These are phyloP conservation scores for Pseudocercospora musae DNA, from an alignment of 2,329 filamentous ascomycete species.

Conservation along the genomic window DNA sequence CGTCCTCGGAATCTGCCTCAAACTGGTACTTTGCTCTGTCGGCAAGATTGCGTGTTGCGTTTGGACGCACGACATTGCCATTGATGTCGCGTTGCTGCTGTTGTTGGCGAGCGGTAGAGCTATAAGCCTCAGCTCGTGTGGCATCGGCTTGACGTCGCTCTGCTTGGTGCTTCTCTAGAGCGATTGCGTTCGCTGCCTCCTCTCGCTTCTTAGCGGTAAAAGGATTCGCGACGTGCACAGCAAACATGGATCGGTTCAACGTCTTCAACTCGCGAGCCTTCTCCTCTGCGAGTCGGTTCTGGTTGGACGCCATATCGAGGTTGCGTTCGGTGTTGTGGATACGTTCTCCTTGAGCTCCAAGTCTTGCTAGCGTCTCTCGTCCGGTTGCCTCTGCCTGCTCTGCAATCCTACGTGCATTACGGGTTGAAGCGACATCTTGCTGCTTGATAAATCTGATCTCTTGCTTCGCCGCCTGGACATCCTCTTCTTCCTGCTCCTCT, in stretches of 20 bases:
- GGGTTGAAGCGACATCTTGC: constrained; percentile 68
- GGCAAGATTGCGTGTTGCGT: constrained; percentile 51
- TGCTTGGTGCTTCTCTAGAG: constrained; percentile 62
- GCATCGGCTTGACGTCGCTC: constrained; percentile 57
- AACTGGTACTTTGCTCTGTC: constrained; percentile 73
- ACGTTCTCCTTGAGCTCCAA: constrained; percentile 75
- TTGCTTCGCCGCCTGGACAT: constrained; percentile 67
- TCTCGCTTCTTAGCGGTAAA: constrained; percentile 65
- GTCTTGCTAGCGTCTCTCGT: constrained; percentile 66
- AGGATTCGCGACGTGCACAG: constrained; percentile 45
- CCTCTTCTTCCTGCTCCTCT: constrained; percentile 73
- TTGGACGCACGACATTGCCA: constrained; percentile 49
- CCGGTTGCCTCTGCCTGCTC: constrained; percentile 69
- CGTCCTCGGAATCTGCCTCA: constrained; percentile 69
- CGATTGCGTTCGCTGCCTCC: constrained; percentile 60
- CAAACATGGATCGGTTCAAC: constrained; percentile 87
- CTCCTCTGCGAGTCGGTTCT: constrained; percentile 73
- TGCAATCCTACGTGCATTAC: constrained; percentile 66
- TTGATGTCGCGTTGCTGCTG: constrained; percentile 56
- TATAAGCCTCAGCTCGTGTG: constrained; percentile 54
- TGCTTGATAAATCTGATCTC: constrained; percentile 75
- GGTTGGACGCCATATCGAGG: constrained; percentile 69
- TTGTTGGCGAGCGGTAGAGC: constrained; percentile 57
- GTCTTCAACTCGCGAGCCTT: constrained; percentile 80
- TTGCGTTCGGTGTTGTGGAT: constrained; percentile 80